Evolutionary conservation across 345 rosid species (phyloP).

Genomic region (Citrus australasica): DNA sequence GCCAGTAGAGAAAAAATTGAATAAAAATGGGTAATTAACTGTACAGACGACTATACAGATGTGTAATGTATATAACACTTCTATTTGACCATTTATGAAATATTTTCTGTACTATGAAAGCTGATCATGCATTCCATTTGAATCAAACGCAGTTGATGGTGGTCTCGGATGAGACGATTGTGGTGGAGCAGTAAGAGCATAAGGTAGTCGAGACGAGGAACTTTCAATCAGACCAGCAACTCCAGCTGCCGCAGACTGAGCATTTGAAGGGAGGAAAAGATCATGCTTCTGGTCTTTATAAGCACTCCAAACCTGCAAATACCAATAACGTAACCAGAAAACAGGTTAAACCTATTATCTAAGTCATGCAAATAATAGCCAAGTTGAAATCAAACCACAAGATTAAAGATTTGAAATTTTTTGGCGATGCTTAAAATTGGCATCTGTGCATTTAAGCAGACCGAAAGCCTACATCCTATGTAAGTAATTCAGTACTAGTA

Average conservation of each 20-base stretch:
- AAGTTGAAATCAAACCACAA: not conserved
- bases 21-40: slow-evolving; percentile 19
- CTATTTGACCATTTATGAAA: not conserved
- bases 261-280: slow-evolving; percentile 92
- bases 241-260: slow-evolving; percentile 90
- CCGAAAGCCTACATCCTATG: not conserved
- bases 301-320: slow-evolving; percentile 83
- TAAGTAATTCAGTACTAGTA: not conserved
- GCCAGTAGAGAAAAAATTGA: not conserved
- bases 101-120: slow-evolving; percentile 20
- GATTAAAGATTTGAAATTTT: not conserved
- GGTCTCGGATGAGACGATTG: slow-evolving; percentile 33
- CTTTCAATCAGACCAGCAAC: slow-evolving; percentile 93
- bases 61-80: not conserved
- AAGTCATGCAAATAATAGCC: not conserved
- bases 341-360: not conserved
- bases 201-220: slow-evolving; percentile 73
- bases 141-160: slow-evolving; percentile 24
- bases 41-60: slow-evolving; percentile 43
- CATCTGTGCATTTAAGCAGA: not conserved
- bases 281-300: slow-evolving; percentile 98
- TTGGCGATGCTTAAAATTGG: not conserved
- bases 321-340: not conserved
- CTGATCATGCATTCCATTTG: slow-evolving; percentile 37
- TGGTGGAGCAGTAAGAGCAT: slow-evolving; percentile 82